Evolutionary conservation across 225 moss, liverwort and hornwort genomes (phyloP).

Genomic region (Straminergon stramineum): DNA sequence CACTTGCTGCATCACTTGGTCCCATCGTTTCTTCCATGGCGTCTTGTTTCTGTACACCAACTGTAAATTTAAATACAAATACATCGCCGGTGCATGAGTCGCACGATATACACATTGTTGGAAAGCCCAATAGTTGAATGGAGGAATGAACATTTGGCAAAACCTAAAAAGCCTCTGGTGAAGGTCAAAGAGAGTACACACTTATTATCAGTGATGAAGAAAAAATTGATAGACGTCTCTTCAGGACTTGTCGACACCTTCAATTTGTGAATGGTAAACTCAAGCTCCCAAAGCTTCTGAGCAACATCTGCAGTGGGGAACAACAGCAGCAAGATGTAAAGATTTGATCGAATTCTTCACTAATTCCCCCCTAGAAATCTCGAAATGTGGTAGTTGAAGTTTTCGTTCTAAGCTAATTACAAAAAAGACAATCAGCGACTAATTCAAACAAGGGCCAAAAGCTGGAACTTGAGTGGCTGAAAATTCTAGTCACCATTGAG

Average conservation of each 20-base stretch:
- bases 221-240: constrained; percentile 62
- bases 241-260: constrained; percentile 78
- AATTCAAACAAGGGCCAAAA: not conserved
- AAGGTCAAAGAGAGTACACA: not conserved
- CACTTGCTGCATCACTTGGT: constrained; percentile 36
- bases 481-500: constrained; percentile 23
- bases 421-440: not conserved
- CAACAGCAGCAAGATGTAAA: not conserved
- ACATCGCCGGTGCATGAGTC: not conserved
- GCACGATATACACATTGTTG: not conserved
- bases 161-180: not conserved
- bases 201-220: constrained; percentile 58
- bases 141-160: not conserved
- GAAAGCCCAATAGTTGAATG: not conserved
- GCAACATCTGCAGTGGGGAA: constrained; percentile 44
- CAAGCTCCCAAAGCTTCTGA: constrained; percentile 71
- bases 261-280: constrained; percentile 74
- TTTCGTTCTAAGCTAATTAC: not conserved
- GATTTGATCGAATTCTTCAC: not conserved
- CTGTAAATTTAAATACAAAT: not conserved
- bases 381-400: not conserved
- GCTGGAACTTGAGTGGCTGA: not conserved
- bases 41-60: constrained; percentile 19
- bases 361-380: not conserved
- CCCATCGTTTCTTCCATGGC: constrained; percentile 32